phyloP scores from a whole-genome alignment of 257 asterid species.

The Vinca minor region DNA sequence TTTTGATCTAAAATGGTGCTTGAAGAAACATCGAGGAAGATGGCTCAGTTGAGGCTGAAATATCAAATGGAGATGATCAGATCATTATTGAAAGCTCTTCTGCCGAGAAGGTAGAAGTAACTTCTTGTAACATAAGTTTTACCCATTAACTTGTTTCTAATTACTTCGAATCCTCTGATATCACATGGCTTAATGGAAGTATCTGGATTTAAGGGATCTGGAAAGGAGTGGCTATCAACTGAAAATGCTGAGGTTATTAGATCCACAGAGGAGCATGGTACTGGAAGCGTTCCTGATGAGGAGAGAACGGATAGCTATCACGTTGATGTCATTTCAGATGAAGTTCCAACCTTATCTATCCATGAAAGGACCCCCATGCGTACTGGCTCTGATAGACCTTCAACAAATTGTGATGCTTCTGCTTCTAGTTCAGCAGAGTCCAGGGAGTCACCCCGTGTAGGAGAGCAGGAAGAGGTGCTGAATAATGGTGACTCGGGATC shows the following conservation, averaged over 20 bases:
- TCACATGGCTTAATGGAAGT: conserved; percentile 12
- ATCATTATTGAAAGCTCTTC: conserved; percentile 40
- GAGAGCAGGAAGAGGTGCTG: conserved; percentile 41
- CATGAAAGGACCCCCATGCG: conserved; percentile 46
- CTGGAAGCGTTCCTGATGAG: conserved; percentile 29
- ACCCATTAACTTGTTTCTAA: neutral
- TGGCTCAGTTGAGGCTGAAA: conserved; percentile 44
- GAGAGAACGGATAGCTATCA: conserved; percentile 37
- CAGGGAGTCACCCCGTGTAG: conserved; percentile 23
- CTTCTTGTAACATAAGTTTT: conserved; percentile 18
- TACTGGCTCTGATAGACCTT: conserved; percentile 24
- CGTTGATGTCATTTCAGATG: conserved; percentile 51
- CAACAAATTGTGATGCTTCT: conserved; percentile 37
- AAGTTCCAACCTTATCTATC: conserved; percentile 61
- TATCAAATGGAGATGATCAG: conserved; percentile 39
- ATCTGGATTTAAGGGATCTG: conserved; percentile 43
- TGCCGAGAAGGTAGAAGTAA: conserved; percentile 46
- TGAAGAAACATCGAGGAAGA: conserved; percentile 79
- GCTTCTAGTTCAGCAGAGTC: conserved; percentile 26
- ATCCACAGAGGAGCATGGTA: conserved; percentile 32
- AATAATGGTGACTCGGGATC: conserved; percentile 46
- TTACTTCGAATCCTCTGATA: neutral
- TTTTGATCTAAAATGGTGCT: conserved; percentile 7
- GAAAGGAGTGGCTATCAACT: conserved; percentile 31
- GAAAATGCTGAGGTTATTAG: conserved; percentile 36